Base-by-base conservation (phyloP, 1,139 yeast species). In the Yamadazyma mexicana region DNA sequence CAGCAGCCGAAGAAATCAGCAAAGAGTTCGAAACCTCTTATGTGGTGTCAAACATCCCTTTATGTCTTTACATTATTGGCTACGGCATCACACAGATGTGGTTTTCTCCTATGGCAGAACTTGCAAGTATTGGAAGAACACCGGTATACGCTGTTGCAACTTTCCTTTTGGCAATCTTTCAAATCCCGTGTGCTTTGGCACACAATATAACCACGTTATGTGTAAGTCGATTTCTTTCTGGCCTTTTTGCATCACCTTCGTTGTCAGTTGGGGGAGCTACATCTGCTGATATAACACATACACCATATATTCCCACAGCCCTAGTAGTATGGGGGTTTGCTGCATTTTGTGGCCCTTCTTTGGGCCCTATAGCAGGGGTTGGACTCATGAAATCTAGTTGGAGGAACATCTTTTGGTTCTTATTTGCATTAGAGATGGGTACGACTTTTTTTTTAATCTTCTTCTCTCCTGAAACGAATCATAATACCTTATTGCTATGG, bases 21-120 rank as follows among this genome's bases (percentile, higher is more conserved):
- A 58, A 58, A 17, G 69, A 73, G 17, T 75, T 77, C 43, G 48
- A 58, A 10, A 62, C 75, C 2, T 56, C 71, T 9, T 60, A 61
- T 37, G 70, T 68, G 10, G 66, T 63, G 3, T 77, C 79, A 0
- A 60, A 70, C 1, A 54, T 80, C 9, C 77, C 79, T 5, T 59
- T 62, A 31, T 45, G 64, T 2, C 35, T 58, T 44, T 62, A 58
- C 48, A 79, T 79, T 14, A 47, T 77, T 15, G 84, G 82, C 2
- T 78, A 77, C 47, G 83, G 81, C 24, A 36, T 75, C 27, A 83
- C 83, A 0, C 83, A 82, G 7, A 60, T 76, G 66, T 40, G 77
- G 1, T 69, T 76, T 39, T 67, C 81, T 3, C 84, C 85, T 1
- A 43, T 79, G 41, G 69, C 81, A 3, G 85, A 79, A 52, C 53